Conservation (phyloP, 1,284 basidiomycete species). For the Ganoderma resinaceum region DNA sequence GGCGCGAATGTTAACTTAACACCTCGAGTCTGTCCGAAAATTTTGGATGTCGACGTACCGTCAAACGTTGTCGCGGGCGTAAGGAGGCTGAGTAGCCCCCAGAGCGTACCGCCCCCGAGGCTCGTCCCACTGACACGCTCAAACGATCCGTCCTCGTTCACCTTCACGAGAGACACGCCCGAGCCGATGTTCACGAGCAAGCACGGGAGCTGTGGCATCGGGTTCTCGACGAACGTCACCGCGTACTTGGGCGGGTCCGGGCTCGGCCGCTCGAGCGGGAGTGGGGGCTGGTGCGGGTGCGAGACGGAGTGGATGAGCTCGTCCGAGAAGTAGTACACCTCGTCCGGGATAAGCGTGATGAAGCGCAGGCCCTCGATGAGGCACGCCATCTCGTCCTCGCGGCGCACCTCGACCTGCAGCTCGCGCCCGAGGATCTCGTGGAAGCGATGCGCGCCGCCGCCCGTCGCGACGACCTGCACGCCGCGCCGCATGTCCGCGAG, state of each 20-base stretch:
- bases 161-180: slow-evolving; percentile 97
- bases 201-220: slow-evolving; percentile 92
- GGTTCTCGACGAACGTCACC: slow-evolving; percentile 84
- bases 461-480: slow-evolving; percentile 98
- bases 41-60: slow-evolving; percentile 53
- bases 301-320: slow-evolving; percentile 92
- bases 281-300: slow-evolving; percentile 55
- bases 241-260: slow-evolving; percentile 92
- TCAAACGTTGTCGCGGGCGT: slow-evolving; percentile 98
- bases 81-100: slow-evolving; percentile 94
- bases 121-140: slow-evolving; percentile 98
- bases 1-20: slow-evolving; percentile 13
- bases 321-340: slow-evolving; percentile 99
- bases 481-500: slow-evolving; percentile 91
- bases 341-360: slow-evolving; percentile 95
- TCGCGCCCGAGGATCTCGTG: slow-evolving; percentile 83
- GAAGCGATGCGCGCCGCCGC: slow-evolving; percentile 96
- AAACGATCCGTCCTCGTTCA: slow-evolving; percentile 94
- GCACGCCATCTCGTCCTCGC: slow-evolving; percentile 99
- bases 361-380: slow-evolving; percentile 97
- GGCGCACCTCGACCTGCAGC: slow-evolving; percentile 84
- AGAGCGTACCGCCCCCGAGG: slow-evolving; percentile 98
- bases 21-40: not conserved
- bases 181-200: slow-evolving; percentile 98
- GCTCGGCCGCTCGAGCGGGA: slow-evolving; percentile 82